A percentile compares a stretch with the other conserved stretches of the same genome.
These are phyloP conservation scores for Pestalotiopsis sp. DNA, from an alignment of 2,329 filamentous ascomycete species.

Conservation along the genomic window DNA sequence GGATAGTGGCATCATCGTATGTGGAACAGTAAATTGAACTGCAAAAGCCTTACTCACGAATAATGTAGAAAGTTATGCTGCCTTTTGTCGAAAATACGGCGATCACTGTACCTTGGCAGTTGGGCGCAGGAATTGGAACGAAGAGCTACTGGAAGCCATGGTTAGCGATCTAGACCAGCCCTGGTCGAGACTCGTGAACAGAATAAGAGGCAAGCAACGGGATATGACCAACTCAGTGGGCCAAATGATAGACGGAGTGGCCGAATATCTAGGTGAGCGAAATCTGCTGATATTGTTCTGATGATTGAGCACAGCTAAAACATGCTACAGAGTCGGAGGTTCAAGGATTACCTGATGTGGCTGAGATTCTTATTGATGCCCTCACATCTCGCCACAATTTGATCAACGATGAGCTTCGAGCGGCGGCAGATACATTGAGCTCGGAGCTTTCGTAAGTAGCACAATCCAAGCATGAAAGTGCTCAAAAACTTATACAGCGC, in stretches of 20 bases:
- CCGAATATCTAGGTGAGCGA: constrained; percentile 1
- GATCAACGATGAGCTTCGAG: constrained; percentile 26
- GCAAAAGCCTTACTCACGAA: neutral
- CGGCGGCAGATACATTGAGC: constrained; percentile 23
- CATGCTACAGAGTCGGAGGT: neutral
- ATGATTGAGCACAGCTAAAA: neutral
- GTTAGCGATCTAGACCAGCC: constrained; percentile 27
- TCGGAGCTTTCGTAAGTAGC: neutral
- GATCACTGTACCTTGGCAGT: constrained; percentile 27
- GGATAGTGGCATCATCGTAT: constrained; percentile 6
- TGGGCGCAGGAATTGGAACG: constrained; percentile 43
- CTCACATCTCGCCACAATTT: constrained; percentile 29
- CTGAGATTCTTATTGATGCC: constrained; percentile 23
- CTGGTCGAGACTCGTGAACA: constrained; percentile 30
- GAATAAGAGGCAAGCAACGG: constrained; percentile 18
- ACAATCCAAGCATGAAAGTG: neutral
- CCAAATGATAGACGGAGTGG: constrained; percentile 15
- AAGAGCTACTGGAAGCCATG: constrained; percentile 41
- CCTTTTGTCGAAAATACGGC: constrained; percentile 44
- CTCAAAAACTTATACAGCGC: neutral
- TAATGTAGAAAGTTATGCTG: constrained; percentile 33
- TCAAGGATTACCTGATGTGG: neutral
- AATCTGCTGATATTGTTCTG: neutral
- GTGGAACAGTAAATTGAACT: neutral
- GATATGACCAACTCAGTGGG: constrained; percentile 14